phyloP scores from a whole-genome alignment of 2,329 filamentous ascomycete species.

The Pezicula neosporulosa region DNA sequence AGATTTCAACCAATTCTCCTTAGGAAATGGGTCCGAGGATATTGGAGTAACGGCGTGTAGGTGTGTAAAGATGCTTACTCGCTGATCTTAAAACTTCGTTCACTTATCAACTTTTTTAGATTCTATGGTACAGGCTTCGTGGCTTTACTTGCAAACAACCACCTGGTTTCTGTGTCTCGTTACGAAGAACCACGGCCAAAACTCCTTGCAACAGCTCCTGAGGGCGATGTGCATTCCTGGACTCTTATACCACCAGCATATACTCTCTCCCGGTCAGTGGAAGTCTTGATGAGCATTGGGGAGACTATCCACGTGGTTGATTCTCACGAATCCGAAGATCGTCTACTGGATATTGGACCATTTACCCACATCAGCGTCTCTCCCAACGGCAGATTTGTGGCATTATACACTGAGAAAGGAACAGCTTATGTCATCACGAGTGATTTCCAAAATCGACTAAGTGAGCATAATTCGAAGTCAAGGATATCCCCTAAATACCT shows the following conservation, averaged over 20 bases:
- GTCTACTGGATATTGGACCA: constrained; percentile 84
- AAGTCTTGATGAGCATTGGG: constrained; percentile 82
- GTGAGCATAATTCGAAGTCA: constrained; percentile 86
- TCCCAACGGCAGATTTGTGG: constrained; percentile 83
- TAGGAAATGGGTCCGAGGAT: constrained; percentile 87
- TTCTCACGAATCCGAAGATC: constrained; percentile 85
- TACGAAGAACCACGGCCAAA: constrained; percentile 91
- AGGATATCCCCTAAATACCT: constrained; percentile 83
- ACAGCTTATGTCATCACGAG: constrained; percentile 91
- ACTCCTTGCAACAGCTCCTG: constrained; percentile 70
- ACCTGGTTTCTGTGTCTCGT: constrained; percentile 78
- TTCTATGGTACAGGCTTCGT: constrained; percentile 95
- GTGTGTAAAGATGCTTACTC: constrained; percentile 13
- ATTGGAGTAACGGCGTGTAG: constrained; percentile 83
- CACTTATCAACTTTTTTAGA: constrained; percentile 10
- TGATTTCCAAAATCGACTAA: constrained; percentile 89
- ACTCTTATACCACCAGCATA: constrained; percentile 82
- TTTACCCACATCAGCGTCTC: constrained; percentile 90
- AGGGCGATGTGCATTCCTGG: constrained; percentile 83
- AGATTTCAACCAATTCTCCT: constrained; percentile 90
- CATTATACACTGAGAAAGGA: constrained; percentile 80
- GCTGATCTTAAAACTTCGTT: neutral
- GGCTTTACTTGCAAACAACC: constrained; percentile 84
- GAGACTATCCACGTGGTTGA: constrained; percentile 86
- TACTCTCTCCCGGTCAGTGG: constrained; percentile 87